Evolutionary conservation across 148 eudicot genomes (phyloP).

Genomic region (Chenopodium quinoa): DNA sequence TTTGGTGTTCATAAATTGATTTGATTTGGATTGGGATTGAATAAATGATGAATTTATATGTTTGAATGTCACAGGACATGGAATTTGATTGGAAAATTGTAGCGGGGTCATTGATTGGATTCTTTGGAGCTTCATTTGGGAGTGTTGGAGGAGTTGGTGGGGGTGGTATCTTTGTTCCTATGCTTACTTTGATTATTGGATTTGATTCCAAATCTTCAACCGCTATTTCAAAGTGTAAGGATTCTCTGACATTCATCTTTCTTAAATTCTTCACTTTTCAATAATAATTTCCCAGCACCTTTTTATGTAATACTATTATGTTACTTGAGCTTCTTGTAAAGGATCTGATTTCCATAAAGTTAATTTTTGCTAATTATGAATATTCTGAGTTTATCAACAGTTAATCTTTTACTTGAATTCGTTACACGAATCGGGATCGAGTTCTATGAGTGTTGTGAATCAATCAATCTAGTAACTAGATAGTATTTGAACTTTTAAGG

Average conservation of each 20-base stretch:
- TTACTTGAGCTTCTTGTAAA: not conserved
- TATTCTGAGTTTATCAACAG: not conserved
- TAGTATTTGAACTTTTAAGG: not conserved
- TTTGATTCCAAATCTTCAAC: constrained; percentile 52
- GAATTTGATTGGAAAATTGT: constrained; percentile 37
- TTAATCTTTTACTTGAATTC: not conserved
- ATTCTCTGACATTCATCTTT: not conserved
- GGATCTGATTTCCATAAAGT: not conserved
- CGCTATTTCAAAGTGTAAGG: constrained; percentile 43
- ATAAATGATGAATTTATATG: not conserved
- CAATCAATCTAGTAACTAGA: too few species aligned
- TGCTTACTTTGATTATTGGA: constrained; percentile 46
- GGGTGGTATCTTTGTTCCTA: constrained; percentile 50
- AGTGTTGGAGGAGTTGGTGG: constrained; percentile 56
- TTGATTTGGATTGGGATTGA: constrained; percentile 1
- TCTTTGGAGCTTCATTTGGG: constrained; percentile 46
- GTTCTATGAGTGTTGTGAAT: too few species aligned
- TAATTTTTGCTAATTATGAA: not conserved
- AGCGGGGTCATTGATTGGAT: constrained; percentile 38
- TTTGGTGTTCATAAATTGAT: not conserved
- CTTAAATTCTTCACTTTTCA: not conserved
- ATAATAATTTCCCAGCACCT: not conserved
- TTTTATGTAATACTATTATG: too few species aligned
- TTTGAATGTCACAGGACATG: constrained; percentile 34
- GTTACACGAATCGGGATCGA: not conserved